Evolutionary conservation across 768 basidiomycete species (phyloP).

Genomic region (Amanita phalloides): DNA sequence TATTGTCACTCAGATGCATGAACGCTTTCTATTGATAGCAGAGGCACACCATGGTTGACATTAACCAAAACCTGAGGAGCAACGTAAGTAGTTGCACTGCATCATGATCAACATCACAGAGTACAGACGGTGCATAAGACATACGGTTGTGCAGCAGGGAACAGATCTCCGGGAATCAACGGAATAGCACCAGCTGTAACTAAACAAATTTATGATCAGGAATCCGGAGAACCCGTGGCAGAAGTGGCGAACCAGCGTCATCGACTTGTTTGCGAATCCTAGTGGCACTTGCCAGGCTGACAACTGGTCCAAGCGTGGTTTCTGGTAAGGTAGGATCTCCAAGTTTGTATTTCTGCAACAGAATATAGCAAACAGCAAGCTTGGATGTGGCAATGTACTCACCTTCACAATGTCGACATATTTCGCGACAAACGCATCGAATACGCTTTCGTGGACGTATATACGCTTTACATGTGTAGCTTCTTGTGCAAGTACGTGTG

Average conservation of each 20-base stretch:
- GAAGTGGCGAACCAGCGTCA: conserved; percentile 54
- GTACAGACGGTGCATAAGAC: conserved; percentile 11
- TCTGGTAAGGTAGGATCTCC: conserved; percentile 71
- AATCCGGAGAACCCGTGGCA: neutral
- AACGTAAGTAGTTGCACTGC: conserved; percentile 75
- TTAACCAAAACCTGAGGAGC: conserved; percentile 86
- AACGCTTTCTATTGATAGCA: conserved; percentile 73
- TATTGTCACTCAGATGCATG: conserved; percentile 49
- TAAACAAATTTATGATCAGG: conserved; percentile 13
- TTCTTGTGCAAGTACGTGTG: neutral
- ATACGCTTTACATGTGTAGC: conserved; percentile 47
- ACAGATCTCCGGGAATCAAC: conserved; percentile 58
- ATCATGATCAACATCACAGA: neutral
- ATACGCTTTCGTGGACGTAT: conserved; percentile 83
- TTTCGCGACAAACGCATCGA: conserved; percentile 66
- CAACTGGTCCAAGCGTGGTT: conserved; percentile 87
- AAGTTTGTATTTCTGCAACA: conserved; percentile 60
- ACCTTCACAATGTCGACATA: conserved; percentile 72
- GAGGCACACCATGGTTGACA: conserved; percentile 72
- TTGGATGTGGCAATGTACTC: neutral
- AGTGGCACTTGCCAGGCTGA: conserved; percentile 78
- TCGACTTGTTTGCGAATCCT: conserved; percentile 78
- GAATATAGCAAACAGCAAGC: neutral
- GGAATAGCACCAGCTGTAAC: conserved; percentile 73
- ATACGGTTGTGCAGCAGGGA: conserved; percentile 59